Conservation (phyloP, 1,284 basidiomycete species). For the Rhodotorula sp. region DNA sequence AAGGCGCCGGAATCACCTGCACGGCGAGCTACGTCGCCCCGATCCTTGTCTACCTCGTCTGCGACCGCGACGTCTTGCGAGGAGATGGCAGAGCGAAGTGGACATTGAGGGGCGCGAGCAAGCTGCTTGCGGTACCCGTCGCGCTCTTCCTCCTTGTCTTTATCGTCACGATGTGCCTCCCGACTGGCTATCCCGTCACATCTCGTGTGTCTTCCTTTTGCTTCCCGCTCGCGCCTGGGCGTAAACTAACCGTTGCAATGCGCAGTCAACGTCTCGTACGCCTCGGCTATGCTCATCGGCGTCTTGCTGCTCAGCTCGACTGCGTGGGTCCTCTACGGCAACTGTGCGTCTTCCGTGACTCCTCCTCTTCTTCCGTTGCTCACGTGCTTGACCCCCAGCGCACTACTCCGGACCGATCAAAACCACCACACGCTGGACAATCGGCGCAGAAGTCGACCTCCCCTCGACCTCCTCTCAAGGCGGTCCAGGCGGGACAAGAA, state of each 20-base stretch:
- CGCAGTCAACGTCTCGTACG: slow-evolving; percentile 39
- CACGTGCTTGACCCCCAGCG: neutral
- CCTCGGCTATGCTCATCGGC: slow-evolving; percentile 33
- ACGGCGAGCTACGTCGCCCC: slow-evolving; percentile 37
- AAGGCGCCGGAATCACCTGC: slow-evolving; percentile 38
- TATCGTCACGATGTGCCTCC: slow-evolving; percentile 39
- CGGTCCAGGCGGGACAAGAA: neutral
- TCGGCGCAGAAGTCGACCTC: slow-evolving; percentile 39
- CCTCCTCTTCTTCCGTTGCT: neutral
- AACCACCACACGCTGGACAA: slow-evolving; percentile 39
- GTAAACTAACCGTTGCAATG: neutral
- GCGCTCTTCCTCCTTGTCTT: slow-evolving; percentile 35
- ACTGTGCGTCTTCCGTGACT: slow-evolving; percentile 11
- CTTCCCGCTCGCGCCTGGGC: neutral
- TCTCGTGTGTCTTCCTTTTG: slow-evolving; percentile 19
- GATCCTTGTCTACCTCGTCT: slow-evolving; percentile 37
- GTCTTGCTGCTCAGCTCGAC: slow-evolving; percentile 31
- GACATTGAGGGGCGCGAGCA: slow-evolving; percentile 39
- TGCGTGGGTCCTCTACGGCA: slow-evolving; percentile 43
- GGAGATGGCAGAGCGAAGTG: slow-evolving; percentile 42
- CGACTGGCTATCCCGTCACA: slow-evolving; percentile 40
- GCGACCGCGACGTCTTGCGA: slow-evolving; percentile 31
- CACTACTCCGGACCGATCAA: slow-evolving; percentile 45
- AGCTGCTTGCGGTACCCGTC: slow-evolving; percentile 13
- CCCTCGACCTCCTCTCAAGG: slow-evolving; percentile 12